These are phyloP conservation scores for Pestalotiopsis sp. DNA, from an alignment of 2,329 filamentous ascomycete genomes.

Conservation along the genomic window DNA sequence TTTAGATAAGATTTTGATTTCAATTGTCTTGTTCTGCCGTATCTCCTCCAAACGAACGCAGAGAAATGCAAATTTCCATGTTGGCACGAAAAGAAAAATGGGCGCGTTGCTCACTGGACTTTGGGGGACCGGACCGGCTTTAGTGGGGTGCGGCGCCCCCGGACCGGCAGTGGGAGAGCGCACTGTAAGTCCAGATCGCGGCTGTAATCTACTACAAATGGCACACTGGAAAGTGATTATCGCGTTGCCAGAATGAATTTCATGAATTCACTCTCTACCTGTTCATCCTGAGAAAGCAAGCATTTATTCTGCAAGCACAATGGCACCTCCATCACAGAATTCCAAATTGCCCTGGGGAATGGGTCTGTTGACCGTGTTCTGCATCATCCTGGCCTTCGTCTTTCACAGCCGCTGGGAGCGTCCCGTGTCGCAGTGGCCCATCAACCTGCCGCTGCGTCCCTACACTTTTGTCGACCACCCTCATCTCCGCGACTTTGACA, in stretches of 20 bases:
- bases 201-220: not conserved
- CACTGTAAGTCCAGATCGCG: not conserved
- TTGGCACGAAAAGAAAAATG: not conserved
- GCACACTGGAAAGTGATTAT: not conserved
- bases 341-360: not conserved
- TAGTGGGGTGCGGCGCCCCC: not conserved
- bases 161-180: not conserved
- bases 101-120: not conserved
- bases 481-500: not conserved
- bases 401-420: not conserved
- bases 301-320: not conserved
- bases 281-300: not conserved
- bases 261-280: not conserved
- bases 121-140: not conserved
- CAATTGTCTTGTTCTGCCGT: not conserved
- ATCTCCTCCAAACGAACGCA: not conserved
- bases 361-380: not conserved
- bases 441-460: not conserved
- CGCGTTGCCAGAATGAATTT: not conserved
- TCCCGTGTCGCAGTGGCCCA: not conserved
- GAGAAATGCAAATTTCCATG: not conserved
- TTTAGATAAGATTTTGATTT: not conserved
- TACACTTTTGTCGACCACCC: not conserved
- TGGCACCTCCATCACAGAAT: not conserved
- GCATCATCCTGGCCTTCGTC: not conserved